Evolutionary conservation across 2,329 filamentous ascomycete species (phyloP).

Genomic region (Huntiella moniliformis): DNA sequence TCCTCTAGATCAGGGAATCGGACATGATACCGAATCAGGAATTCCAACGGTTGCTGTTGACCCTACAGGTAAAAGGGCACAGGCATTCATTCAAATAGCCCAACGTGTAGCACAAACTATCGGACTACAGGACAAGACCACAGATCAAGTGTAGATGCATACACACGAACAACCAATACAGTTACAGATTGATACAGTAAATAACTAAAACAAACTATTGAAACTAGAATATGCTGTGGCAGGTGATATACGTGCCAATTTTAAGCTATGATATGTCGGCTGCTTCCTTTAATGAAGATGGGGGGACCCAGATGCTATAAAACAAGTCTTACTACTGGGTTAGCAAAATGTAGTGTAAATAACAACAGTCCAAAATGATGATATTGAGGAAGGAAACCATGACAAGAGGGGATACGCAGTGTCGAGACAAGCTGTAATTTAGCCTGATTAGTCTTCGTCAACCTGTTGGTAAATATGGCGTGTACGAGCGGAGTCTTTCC

Average conservation of each 20-base stretch:
- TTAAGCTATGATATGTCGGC: too few relatives aligned
- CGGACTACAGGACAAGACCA: conserved; percentile 13
- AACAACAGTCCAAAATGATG: not conserved
- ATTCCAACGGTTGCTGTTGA: conserved; percentile 82
- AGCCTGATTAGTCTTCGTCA: conserved; percentile 44
- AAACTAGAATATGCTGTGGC: too few relatives aligned
- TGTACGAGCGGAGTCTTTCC: conserved; percentile 67
- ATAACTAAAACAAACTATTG: too few relatives aligned
- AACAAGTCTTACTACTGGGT: too few relatives aligned
- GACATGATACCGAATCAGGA: conserved; percentile 69
- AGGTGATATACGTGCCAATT: too few relatives aligned
- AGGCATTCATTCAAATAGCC: conserved; percentile 55
- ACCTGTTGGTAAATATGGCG: conserved; percentile 70
- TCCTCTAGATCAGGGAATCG: conserved; percentile 70
- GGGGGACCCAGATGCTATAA: too few relatives aligned
- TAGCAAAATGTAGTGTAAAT: too few relatives aligned
- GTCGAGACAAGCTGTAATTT: not conserved
- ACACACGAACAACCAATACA: too few relatives aligned
- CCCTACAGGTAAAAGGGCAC: conserved; percentile 53
- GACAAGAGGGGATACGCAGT: not conserved
- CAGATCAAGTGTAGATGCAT: too few relatives aligned
- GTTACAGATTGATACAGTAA: too few relatives aligned
- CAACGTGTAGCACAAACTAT: conserved; percentile 31
- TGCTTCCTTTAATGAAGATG: too few relatives aligned
- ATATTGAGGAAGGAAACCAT: not conserved